phyloP scores from a whole-genome alignment of 1,284 basidiomycete species.

The Apiotrichum veenhuisii region DNA sequence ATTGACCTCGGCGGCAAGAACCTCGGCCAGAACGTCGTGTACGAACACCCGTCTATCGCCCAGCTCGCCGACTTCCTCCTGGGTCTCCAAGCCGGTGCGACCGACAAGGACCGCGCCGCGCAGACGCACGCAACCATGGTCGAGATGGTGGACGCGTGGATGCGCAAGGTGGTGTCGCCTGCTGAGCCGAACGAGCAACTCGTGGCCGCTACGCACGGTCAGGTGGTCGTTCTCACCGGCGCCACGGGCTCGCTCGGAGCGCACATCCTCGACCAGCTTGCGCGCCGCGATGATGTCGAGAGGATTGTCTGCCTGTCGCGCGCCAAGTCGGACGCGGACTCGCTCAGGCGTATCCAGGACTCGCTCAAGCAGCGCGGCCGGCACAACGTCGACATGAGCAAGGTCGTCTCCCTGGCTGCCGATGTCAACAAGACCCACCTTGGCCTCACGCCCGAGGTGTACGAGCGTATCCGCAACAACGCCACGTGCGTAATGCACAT shows the following conservation, averaged over 20 bases:
- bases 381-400: constrained; percentile 10
- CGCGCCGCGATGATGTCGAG: neutral
- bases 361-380: neutral
- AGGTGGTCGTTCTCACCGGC: constrained; percentile 53
- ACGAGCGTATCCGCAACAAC: constrained; percentile 38
- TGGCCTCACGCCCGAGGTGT: constrained; percentile 50
- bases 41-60: no score
- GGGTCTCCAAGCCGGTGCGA: no score
- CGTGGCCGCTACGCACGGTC: no score
- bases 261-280: constrained; percentile 56
- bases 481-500: constrained; percentile 52
- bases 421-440: constrained; percentile 43
- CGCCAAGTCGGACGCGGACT: neutral
- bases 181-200: no score
- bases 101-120: no score
- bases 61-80: no score
- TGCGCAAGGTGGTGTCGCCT: no score
- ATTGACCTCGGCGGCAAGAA: no score
- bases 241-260: constrained; percentile 62
- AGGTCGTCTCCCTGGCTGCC: constrained; percentile 51
- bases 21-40: no score
- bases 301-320: constrained; percentile 5
- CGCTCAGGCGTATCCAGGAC: neutral
- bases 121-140: no score
- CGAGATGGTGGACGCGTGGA: no score